Conservation (phyloP, 1,284 basidiomycete genomes). For the Malassezia restricta region DNA sequence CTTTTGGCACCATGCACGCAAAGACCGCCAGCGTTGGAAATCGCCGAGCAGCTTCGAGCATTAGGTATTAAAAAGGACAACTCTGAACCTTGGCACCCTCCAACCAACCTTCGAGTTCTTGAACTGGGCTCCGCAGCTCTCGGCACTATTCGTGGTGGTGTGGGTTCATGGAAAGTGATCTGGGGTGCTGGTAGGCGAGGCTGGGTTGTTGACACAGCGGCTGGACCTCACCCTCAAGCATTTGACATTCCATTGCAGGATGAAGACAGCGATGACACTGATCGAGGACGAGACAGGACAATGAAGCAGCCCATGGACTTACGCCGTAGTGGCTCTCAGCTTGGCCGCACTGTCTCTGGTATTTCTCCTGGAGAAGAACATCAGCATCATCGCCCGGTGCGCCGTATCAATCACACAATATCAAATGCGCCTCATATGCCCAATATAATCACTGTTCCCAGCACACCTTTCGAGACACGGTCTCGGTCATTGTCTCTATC, state of each 20-base stretch:
- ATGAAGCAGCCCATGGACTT: too few relatives aligned
- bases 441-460: not conserved
- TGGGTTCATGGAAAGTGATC: conserved; percentile 72
- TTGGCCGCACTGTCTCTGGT: too few relatives aligned
- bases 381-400: too few relatives aligned
- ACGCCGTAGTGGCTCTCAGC: too few relatives aligned
- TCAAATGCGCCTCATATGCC: not conserved
- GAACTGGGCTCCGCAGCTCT: conserved; percentile 71
- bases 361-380: too few relatives aligned
- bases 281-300: too few relatives aligned
- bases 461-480: conserved; percentile 1
- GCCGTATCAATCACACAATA: too few relatives aligned
- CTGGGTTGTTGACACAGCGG: conserved; percentile 84
- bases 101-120: conserved; percentile 69
- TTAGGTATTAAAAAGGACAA: conserved; percentile 43
- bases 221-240: conserved; percentile 57
- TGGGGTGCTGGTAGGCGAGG: conserved; percentile 81
- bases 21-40: conserved; percentile 26
- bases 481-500: conserved; percentile 29
- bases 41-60: conserved; percentile 33
- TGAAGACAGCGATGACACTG: not conserved
- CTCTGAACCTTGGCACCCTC: conserved; percentile 16
- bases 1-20: conserved; percentile 48
- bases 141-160: conserved; percentile 60
- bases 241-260: not conserved